Conservation (phyloP, 2,329 filamentous ascomycete species). For the Cladosporium sphaerospermum region DNA sequence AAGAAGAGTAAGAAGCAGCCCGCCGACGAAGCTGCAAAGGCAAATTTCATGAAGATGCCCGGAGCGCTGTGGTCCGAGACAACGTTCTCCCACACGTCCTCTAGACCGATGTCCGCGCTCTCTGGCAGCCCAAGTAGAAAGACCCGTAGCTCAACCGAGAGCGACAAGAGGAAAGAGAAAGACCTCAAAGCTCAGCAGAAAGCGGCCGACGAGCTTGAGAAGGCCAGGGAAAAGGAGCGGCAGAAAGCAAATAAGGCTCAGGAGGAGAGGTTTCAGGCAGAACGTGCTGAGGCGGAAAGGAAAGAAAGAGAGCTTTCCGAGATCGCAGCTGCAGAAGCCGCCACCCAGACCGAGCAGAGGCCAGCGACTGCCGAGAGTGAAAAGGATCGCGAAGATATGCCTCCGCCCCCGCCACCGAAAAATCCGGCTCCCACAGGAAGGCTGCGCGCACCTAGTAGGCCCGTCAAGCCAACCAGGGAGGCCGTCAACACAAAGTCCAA, state of each 20-base stretch:
- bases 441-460: slow-evolving; percentile 29
- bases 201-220: slow-evolving; percentile 59
- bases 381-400: slow-evolving; percentile 47
- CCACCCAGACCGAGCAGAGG: slow-evolving; percentile 17
- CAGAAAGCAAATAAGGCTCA: slow-evolving; percentile 58
- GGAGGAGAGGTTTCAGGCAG: slow-evolving; percentile 37
- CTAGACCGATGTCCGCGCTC: slow-evolving; percentile 21
- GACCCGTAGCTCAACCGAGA: slow-evolving; percentile 55
- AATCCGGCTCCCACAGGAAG: slow-evolving; percentile 36
- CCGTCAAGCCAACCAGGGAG: slow-evolving; percentile 40
- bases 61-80: slow-evolving; percentile 27
- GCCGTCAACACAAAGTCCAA: slow-evolving; percentile 50
- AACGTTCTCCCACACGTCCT: slow-evolving; percentile 19
- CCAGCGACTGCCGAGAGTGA: slow-evolving; percentile 22
- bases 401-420: slow-evolving; percentile 56
- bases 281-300: slow-evolving; percentile 15
- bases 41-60: slow-evolving; percentile 25
- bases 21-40: slow-evolving; percentile 16
- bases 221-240: slow-evolving; percentile 62
- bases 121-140: slow-evolving; percentile 36
- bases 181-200: slow-evolving; percentile 58
- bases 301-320: slow-evolving; percentile 28
- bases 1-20: slow-evolving; percentile 16
- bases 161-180: slow-evolving; percentile 56
- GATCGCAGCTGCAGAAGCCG: slow-evolving; percentile 27